Percentiles rank a stretch among this genome's conserved stretches.
phyloP scores from a whole-genome alignment of 768 basidiomycete genomes.

The Macrolepiota dolichaula region DNA sequence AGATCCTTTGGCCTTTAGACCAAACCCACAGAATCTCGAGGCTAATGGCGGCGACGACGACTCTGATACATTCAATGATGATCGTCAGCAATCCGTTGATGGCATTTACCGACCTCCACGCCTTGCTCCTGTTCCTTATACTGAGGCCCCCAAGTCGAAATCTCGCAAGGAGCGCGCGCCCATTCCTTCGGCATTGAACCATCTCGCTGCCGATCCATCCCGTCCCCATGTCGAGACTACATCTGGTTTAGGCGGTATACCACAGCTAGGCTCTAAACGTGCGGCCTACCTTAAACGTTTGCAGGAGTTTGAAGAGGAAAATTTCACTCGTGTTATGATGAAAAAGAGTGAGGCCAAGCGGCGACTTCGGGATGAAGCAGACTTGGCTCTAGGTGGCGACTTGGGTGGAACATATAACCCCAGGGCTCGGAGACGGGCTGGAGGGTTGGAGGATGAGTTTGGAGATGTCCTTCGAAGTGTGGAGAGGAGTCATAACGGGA shows the following conservation, averaged over 20 bases:
- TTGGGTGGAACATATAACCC: conserved; percentile 40
- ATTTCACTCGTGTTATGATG: conserved; percentile 87
- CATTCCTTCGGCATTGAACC: conserved; percentile 63
- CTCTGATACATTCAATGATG: conserved; percentile 16
- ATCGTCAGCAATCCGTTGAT: conserved; percentile 23
- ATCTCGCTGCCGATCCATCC: conserved; percentile 62
- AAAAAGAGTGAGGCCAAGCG: conserved; percentile 81
- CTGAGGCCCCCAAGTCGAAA: conserved; percentile 42
- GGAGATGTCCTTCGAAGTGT: conserved; percentile 70
- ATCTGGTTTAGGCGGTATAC: conserved; percentile 64
- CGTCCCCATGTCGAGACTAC: conserved; percentile 70
- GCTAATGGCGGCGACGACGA: conserved; percentile 20
- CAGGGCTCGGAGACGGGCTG: conserved; percentile 54
- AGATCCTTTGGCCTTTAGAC: conserved; percentile 93
- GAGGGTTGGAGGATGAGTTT: conserved; percentile 83
- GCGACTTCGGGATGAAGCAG: conserved; percentile 77
- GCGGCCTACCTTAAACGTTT: conserved; percentile 78
- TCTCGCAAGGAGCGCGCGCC: conserved; percentile 49
- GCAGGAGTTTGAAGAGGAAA: conserved; percentile 90
- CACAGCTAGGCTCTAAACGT: conserved; percentile 57
- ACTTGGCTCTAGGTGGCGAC: conserved; percentile 81
- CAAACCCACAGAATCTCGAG: conserved; percentile 78
- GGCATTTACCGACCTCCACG: conserved; percentile 83
- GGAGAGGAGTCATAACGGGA: conserved; percentile 39
- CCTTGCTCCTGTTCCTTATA: conserved; percentile 87